Evolutionary conservation across 495 filamentous ascomycete genomes (phyloP).

Genomic region (Cudoniella acicularis): DNA sequence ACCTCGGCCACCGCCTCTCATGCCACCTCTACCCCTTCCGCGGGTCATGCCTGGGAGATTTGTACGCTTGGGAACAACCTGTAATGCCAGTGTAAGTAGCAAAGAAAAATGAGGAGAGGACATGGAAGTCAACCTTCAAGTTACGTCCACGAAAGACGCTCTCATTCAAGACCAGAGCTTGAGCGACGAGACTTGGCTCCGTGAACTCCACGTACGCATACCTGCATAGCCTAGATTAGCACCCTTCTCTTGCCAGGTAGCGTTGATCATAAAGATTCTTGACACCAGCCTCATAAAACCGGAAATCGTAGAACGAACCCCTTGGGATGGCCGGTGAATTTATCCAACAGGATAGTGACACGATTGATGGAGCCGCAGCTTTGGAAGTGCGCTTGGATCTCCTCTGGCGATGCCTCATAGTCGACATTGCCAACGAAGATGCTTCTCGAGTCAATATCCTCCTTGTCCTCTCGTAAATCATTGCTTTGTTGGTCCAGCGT

Average conservation of each 20-base stretch:
- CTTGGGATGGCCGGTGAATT: conserved; percentile 97
- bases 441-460: conserved; percentile 92
- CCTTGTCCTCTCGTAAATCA: conserved; percentile 84
- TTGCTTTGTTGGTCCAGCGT: conserved; percentile 79
- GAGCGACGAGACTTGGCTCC: conserved; percentile 87
- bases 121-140: conserved; percentile 65
- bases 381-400: conserved; percentile 98
- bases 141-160: conserved; percentile 93
- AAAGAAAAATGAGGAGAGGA: conserved; percentile 3
- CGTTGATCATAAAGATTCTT: conserved; percentile 31
- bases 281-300: conserved; percentile 10
- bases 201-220: conserved; percentile 99
- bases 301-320: conserved; percentile 60
- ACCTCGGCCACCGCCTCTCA: conserved; percentile 37
- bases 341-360: conserved; percentile 95
- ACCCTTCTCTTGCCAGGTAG: conserved; percentile 52
- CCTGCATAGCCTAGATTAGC: conserved; percentile 54
- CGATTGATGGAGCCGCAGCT: conserved; percentile 97
- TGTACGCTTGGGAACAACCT: conserved; percentile 95
- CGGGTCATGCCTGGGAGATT: conserved; percentile 91
- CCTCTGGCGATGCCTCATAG: conserved; percentile 95
- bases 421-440: conserved; percentile 99
- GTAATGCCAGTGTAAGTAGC: conserved; percentile 17
- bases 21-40: conserved; percentile 64
- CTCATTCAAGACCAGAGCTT: conserved; percentile 93